Conservation (phyloP, 768 basidiomycete genomes). For the Mycena polygramma region DNA sequence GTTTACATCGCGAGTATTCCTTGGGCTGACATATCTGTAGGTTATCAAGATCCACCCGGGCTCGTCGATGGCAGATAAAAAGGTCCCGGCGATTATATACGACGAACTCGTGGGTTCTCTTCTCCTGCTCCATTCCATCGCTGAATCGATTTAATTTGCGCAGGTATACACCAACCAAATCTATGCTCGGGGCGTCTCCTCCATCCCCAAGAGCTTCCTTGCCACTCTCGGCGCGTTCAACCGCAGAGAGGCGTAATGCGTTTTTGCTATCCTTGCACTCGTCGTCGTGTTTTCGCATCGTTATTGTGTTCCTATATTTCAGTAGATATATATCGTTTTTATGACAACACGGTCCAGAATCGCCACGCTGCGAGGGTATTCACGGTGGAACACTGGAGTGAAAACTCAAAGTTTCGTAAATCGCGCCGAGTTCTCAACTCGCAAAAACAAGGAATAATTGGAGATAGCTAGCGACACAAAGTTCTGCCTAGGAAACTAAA, state of each 20-base stretch:
- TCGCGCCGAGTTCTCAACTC: no score
- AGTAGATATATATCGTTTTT: no score
- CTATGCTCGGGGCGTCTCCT: conserved; percentile 93
- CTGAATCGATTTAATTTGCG: conserved; percentile 15
- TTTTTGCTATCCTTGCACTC: conserved; percentile 6
- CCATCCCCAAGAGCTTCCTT: conserved; percentile 74
- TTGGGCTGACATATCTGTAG: conserved; percentile 45
- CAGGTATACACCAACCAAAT: conserved; percentile 88
- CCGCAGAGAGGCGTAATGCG: conserved; percentile 46
- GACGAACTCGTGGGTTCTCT: conserved; percentile 84
- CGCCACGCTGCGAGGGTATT: no score
- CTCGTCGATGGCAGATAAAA: conserved; percentile 85
- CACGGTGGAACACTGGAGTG: no score
- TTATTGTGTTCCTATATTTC: background rate
- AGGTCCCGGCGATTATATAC: conserved; percentile 89
- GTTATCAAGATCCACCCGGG: conserved; percentile 92
- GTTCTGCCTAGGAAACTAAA: no score
- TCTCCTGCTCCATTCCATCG: background rate
- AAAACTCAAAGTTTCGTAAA: no score
- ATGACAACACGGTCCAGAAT: no score
- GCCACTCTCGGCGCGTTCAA: conserved; percentile 49
- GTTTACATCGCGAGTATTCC: conserved; percentile 10
- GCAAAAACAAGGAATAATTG: no score
- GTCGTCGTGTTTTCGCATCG: conserved; percentile 5
- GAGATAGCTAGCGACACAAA: no score